Conservation (phyloP, 2,329 filamentous ascomycete genomes). For the Fusarium sp. region DNA sequence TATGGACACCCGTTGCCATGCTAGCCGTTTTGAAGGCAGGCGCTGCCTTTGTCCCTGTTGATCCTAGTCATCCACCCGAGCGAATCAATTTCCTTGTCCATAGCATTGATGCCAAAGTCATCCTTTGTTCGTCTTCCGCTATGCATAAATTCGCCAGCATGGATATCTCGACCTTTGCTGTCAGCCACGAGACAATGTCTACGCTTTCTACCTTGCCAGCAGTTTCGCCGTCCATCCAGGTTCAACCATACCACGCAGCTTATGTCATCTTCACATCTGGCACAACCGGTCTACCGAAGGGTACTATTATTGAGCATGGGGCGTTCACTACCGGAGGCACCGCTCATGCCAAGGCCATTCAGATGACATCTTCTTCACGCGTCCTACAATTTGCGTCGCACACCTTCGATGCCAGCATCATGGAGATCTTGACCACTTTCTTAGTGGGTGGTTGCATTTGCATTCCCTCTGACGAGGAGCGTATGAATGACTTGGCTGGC, state of each 20-base stretch:
- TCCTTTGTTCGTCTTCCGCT: constrained; percentile 22
- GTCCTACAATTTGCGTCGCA: constrained; percentile 35
- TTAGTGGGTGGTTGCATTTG: constrained; percentile 37
- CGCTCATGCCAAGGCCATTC: constrained; percentile 33
- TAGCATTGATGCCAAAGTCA: constrained; percentile 26
- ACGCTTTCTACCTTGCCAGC: accelerated
- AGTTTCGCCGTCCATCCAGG: accelerated
- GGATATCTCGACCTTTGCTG: not conserved
- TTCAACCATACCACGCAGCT: constrained; percentile 13
- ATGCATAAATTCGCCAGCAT: not conserved
- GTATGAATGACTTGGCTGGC: constrained; percentile 31
- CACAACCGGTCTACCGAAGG: constrained; percentile 39
- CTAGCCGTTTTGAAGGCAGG: constrained; percentile 54
- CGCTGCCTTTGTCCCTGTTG: constrained; percentile 49
- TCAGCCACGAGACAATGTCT: not conserved
- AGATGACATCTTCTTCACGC: constrained; percentile 24
- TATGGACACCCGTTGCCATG: constrained; percentile 51
- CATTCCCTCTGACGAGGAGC: constrained; percentile 30
- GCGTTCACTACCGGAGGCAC: constrained; percentile 22
- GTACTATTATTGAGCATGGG: constrained; percentile 34
- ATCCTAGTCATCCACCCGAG: constrained; percentile 53
- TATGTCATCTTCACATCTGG: constrained; percentile 43
- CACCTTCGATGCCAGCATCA: constrained; percentile 37
- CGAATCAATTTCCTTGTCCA: constrained; percentile 28
- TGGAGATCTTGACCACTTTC: constrained; percentile 41